Percentiles rank a stretch among this genome's conserved stretches.
phyloP scores from a whole-genome alignment of 169 alveolate genomes.

The Eimeria falciformis region DNA sequence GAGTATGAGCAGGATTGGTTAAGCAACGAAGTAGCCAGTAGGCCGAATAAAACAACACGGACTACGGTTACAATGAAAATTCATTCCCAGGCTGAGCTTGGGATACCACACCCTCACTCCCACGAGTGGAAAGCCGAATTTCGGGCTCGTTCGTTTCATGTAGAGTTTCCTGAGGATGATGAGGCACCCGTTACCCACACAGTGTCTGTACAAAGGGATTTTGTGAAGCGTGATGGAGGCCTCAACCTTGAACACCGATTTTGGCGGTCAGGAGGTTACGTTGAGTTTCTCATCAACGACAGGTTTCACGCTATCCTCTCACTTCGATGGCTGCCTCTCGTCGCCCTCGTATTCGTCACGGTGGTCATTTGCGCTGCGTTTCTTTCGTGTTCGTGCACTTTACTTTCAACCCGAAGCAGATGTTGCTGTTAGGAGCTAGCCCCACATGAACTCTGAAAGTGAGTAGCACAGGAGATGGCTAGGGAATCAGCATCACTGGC shows the following conservation, averaged over 20 bases:
- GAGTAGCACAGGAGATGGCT: background rate
- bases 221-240: conserved; percentile 56
- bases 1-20: too few relatives aligned
- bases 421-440: too few relatives aligned
- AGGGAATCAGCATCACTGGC: background rate
- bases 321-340: conserved; percentile 74
- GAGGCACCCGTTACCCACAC: conserved; percentile 65
- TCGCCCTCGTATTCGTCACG: conserved; percentile 73
- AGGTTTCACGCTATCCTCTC: conserved; percentile 76
- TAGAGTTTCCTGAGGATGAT: conserved; percentile 68
- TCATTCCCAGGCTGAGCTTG: conserved; percentile 36
- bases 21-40: background rate
- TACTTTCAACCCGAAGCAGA: background rate
- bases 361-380: conserved; percentile 74
- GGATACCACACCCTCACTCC: background rate
- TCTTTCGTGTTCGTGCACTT: conserved; percentile 56
- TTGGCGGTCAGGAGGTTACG: conserved; percentile 68
- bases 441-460: too few relatives aligned
- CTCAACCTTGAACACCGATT: conserved; percentile 70
- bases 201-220: conserved; percentile 47
- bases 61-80: conserved; percentile 21
- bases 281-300: conserved; percentile 73
- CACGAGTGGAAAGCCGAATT: conserved; percentile 36
- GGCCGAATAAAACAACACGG: background rate
- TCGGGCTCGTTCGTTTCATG: conserved; percentile 65